A percentile compares a stretch with the other conserved stretches of the same genome.
These are phyloP conservation scores for Mycena amicta DNA, from an alignment of 768 basidiomycete genomes.

Conservation along the genomic window DNA sequence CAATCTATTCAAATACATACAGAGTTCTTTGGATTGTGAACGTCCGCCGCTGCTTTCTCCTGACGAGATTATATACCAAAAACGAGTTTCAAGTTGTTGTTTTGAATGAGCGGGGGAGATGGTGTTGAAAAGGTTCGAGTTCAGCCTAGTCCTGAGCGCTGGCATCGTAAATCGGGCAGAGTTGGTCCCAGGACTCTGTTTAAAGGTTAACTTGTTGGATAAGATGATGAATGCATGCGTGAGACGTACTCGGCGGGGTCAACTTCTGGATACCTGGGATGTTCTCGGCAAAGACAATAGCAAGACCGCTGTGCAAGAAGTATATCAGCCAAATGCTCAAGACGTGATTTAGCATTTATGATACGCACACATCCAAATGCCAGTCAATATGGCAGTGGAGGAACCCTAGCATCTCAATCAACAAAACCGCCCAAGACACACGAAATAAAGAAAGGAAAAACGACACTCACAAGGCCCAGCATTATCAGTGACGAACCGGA, in stretches of 20 bases:
- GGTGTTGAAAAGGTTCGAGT: not conserved
- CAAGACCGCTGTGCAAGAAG: conserved; percentile 25
- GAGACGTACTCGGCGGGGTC: conserved; percentile 15
- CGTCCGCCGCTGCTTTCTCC: too few relatives aligned
- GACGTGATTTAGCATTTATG: too few relatives aligned
- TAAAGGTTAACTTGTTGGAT: too few relatives aligned
- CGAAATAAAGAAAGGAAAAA: conserved; percentile 21
- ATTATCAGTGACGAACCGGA: conserved; percentile 55
- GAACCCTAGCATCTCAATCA: too few relatives aligned
- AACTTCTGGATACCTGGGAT: not conserved
- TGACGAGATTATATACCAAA: too few relatives aligned
- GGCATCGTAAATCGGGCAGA: conserved; percentile 30
- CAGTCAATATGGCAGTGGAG: conserved; percentile 30
- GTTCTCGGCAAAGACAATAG: conserved; percentile 25
- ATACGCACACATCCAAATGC: conserved; percentile 29
- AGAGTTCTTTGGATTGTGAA: too few relatives aligned
- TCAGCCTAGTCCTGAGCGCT: not conserved
- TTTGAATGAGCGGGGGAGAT: not conserved
- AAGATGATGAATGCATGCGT: too few relatives aligned
- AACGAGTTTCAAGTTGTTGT: too few relatives aligned
- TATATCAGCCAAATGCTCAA: too few relatives aligned
- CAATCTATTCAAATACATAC: too few relatives aligned
- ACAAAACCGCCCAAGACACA: too few relatives aligned
- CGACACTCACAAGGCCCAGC: conserved; percentile 36
- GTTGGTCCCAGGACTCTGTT: conserved; percentile 25